Conservation (phyloP, 2,329 filamentous ascomycete genomes). For the Ceratocystis papillata region DNA sequence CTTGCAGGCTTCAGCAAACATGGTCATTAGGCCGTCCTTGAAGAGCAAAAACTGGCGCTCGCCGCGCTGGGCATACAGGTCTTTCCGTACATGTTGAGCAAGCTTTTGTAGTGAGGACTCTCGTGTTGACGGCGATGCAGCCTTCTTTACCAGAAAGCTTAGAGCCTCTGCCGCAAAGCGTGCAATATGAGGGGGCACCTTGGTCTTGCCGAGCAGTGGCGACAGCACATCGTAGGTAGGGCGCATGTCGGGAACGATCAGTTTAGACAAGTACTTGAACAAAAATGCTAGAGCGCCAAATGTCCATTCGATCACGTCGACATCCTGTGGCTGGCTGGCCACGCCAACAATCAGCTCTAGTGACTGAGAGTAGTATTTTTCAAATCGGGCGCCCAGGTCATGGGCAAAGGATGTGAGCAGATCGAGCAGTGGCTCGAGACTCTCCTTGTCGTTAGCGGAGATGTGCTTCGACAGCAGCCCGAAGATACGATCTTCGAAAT, state of each 20-base stretch:
- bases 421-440: constrained; percentile 74
- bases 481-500: constrained; percentile 82
- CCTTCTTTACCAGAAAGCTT: constrained; percentile 86
- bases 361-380: constrained; percentile 70
- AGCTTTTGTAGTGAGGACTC: constrained; percentile 61
- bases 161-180: constrained; percentile 90
- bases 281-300: constrained; percentile 90
- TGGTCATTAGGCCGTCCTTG: constrained; percentile 77
- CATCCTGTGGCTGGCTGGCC: constrained; percentile 63
- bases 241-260: constrained; percentile 73
- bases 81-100: constrained; percentile 59
- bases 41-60: constrained; percentile 56
- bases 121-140: constrained; percentile 64
- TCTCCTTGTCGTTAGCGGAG: constrained; percentile 62
- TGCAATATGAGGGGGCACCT: constrained; percentile 75
- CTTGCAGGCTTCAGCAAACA: constrained; percentile 75
- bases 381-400: constrained; percentile 76
- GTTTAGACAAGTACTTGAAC: constrained; percentile 89
- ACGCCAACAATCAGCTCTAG: constrained; percentile 67
- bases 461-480: constrained; percentile 65
- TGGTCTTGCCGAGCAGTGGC: constrained; percentile 69
- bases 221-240: constrained; percentile 76
- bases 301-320: constrained; percentile 93
- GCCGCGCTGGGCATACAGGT: constrained; percentile 47
- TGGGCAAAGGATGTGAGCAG: constrained; percentile 92